Evolutionary conservation across 768 basidiomycete species (phyloP), one percentile per base, ranked within the genome.

Genomic region (Neoboletus magnificus): DNA sequence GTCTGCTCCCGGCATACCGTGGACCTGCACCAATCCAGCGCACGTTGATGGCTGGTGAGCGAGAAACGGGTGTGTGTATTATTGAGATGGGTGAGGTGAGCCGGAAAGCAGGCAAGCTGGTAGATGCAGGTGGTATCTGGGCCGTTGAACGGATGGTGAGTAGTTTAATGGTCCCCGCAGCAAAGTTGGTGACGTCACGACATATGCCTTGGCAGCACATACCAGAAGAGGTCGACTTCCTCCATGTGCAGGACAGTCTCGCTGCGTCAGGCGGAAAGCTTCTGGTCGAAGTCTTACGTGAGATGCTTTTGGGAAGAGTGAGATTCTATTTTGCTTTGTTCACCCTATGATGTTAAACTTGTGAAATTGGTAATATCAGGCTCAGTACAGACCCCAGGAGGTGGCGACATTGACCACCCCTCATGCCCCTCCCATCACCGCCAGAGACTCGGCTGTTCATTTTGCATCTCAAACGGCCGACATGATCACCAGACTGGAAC

Each of bases 11-110:
- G 0, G 76, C 79, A 27, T 94, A 91, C 68, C 84, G 94, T n/a
- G 94, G 94, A 0, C 84, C 94, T 10, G 91, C 93, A 3, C 94
- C 94, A 0, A 90, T 98, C 37, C 94, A 97, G 64, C 88, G 85
- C 63, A 80, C 87, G 0, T 76, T 98, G 39, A 72, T 90, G 42
- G 83, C 86, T 56, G 84, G 82, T 3, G 85, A 85, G 48, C 65
- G 64, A 6, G 77, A 81, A 57, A 91, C 89, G 0, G 94, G 92
- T 0, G 92, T 96, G 1, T 89, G 84, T 55, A 79, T 98, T 3
- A 84, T 87, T 55, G 81, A 86, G 57, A 91, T 91, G 86, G 76
- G 83, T 50, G 83, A 85, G 62, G 74, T 71, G 10, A 65, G 57
- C 37, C 63, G 76, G 47, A 79, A 72, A 51, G 78, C 80, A 50